Evolutionary conservation across 495 filamentous ascomycete genomes (phyloP), one percentile per base, ranked within the genome.

Genomic region (Neurospora cerealis): DNA sequence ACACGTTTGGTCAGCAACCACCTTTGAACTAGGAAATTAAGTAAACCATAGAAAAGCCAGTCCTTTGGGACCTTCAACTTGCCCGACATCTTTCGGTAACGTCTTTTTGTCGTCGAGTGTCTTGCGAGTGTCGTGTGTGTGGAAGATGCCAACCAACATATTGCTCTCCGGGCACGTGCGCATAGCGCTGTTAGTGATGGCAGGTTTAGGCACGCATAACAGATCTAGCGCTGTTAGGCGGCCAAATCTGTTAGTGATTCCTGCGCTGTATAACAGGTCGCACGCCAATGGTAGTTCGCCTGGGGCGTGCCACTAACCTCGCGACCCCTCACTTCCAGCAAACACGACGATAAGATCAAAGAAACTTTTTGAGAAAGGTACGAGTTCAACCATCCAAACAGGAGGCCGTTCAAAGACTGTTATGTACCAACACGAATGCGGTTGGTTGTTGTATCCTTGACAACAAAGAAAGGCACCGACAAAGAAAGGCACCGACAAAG

Each of bases 1-100:
- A 24, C 1, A 48, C n/a, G 5, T 24, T 21, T 5, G n/a, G 10
- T 13, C 13, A 7, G 10, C 0, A 6, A 48, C 0, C 4, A 1
- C 4, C 2, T 48, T 24, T 3, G 0, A 15, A 15, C 0, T 0
- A 10, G 5, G 0, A 24, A 24, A 24, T 54, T 2, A 6, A 13
- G 46, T 54, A 5, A 24, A 13, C 4, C 11, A 28, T 13, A 6
- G 2, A 15, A 54, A 28, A 4, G 2, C 2, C 11, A 24, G n/a
- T 54, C 11, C 15, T 5, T 13, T 1, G 21, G 21, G 11, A 60
- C 21, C 5, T 60, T 60, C 1, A 15, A 60, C 11, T 1, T 15
- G 7, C 5, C 11, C 48, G 2, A 7, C 0, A 3, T 3, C 15
- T 15, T 28, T 5, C 3, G 28, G 10, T 24, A 9, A 28, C 48